Conservation (phyloP, 768 basidiomycete genomes). For the Calocera cornea region DNA sequence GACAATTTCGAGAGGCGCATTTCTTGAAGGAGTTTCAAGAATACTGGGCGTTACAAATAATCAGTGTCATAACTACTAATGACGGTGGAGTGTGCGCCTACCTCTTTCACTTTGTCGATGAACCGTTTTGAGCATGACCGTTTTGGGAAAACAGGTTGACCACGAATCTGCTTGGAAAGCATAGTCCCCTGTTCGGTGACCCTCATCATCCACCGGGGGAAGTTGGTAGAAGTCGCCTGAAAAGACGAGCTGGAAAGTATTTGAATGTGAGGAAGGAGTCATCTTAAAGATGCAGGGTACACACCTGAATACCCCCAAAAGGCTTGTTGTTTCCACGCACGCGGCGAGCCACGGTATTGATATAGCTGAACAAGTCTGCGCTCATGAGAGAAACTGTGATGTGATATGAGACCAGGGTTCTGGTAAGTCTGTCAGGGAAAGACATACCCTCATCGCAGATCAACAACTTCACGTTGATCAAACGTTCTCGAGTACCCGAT, state of each 20-base stretch:
- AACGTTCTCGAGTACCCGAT: not conserved
- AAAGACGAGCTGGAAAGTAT: not conserved
- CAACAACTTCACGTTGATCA: not conserved
- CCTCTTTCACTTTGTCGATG: not conserved
- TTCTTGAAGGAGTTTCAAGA: not conserved
- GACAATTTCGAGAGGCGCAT: too few relatives aligned
- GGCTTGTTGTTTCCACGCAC: not conserved
- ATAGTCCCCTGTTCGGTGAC: not conserved
- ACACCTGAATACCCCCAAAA: not conserved
- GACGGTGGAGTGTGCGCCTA: not conserved
- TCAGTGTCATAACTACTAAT: too few relatives aligned
- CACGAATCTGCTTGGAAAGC: not conserved
- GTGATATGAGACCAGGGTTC: not conserved
- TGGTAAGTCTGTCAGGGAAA: not conserved
- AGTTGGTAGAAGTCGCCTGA: not conserved
- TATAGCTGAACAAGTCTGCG: not conserved
- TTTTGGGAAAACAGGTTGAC: not conserved
- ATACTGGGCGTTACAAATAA: too few relatives aligned
- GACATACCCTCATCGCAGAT: not conserved
- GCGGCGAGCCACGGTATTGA: not conserved
- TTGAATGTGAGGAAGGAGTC: too few relatives aligned
- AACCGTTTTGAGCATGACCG: not conserved
- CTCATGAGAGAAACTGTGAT: not conserved
- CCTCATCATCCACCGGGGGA: not conserved
- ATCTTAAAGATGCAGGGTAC: too few relatives aligned